Evolutionary conservation across 1,284 basidiomycete genomes (phyloP), one percentile per base, ranked within the genome.

Genomic region (Tranzscheliella williamsii): DNA sequence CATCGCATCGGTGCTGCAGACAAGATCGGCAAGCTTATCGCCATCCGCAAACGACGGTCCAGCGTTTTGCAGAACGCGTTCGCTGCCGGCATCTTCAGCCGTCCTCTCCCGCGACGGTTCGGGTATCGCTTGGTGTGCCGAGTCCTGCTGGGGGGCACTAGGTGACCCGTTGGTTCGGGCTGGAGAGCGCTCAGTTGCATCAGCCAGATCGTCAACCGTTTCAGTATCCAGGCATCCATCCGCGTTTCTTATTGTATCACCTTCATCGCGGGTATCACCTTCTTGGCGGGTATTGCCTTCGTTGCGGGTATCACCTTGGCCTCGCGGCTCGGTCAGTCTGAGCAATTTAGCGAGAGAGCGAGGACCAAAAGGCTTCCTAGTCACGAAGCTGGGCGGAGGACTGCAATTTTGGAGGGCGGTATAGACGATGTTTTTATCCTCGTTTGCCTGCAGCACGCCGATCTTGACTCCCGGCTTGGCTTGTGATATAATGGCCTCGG

Each of bases 331-430:
- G 4, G 63, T 58, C 15, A 66, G 24, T n/a, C 50, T 23, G 26
- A 68, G 29, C 8, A 69, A 37, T 12, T 47, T 43, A 24, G 47
- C 50, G 33, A 69, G 63, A 34, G 49, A 56, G 27, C 47, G 24
- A 13, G 63, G 56, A 18, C 66, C 66, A n/a, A 69, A 67, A 5
- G 66, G 66, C 26, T 69, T 69, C 13, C 66, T 41, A 11, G 66
- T 69, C 9, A 69, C 66, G 24, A 58, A 69, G 1, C 50, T 64
- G 2, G 63, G 60, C 40, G 37, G 43, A 13, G 45, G 41, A 22
- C 52, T 56, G 11, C 52, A 42, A 20, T 67, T 57, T 44, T 58
- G 54, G 40, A 51, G 42, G 0, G 57, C 57, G 6, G 56, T 44
- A 16, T 53, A 48, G n/a, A 57, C 54, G 41, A 67, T 55, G 1